Evolutionary conservation across 139 green algal species (phyloP).

Genomic region (Chlorella sp.): DNA sequence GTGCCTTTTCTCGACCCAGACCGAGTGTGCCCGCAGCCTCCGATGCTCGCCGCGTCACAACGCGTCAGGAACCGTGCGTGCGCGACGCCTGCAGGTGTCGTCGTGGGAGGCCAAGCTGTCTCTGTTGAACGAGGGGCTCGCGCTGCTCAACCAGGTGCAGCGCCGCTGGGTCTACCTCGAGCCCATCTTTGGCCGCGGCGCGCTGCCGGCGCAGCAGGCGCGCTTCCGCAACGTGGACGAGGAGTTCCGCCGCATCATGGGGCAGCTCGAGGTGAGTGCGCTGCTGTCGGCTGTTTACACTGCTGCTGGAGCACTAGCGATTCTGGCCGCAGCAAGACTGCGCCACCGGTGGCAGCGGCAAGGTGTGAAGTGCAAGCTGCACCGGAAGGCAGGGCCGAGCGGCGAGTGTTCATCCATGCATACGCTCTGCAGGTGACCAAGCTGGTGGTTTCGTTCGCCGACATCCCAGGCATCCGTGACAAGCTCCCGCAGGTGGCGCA

Average conservation of each 20-base stretch:
- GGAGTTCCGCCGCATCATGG: constrained; percentile 65
- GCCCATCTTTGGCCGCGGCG: constrained; percentile 73
- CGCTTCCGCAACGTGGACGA: constrained; percentile 73
- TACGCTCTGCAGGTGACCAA: constrained; percentile 5
- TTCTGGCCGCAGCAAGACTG: not conserved
- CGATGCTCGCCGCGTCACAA: no score
- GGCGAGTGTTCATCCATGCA: no score
- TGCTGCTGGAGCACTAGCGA: no score
- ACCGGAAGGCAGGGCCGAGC: no score
- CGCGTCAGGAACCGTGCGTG: no score
- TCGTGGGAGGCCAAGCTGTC: constrained; percentile 57
- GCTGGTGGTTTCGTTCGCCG: constrained; percentile 46
- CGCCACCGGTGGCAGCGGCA: no score
- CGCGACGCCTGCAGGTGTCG: constrained; percentile 23
- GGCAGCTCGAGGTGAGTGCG: constrained; percentile 28
- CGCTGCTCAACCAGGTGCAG: constrained; percentile 64
- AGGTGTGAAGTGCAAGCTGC: no score
- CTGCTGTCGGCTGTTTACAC: no score
- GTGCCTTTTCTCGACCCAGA: no score
- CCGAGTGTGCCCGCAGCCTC: no score
- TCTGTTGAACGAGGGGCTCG: constrained; percentile 52
- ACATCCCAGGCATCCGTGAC: constrained; percentile 45
- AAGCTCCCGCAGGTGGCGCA: constrained; percentile 57
- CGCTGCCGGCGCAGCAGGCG: constrained; percentile 60
- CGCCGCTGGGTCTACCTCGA: constrained; percentile 81